Evolutionary conservation across 2,329 filamentous ascomycete genomes (phyloP), one percentile per base, ranked within the genome.

Genomic region (Sphaceloma murrayae): DNA sequence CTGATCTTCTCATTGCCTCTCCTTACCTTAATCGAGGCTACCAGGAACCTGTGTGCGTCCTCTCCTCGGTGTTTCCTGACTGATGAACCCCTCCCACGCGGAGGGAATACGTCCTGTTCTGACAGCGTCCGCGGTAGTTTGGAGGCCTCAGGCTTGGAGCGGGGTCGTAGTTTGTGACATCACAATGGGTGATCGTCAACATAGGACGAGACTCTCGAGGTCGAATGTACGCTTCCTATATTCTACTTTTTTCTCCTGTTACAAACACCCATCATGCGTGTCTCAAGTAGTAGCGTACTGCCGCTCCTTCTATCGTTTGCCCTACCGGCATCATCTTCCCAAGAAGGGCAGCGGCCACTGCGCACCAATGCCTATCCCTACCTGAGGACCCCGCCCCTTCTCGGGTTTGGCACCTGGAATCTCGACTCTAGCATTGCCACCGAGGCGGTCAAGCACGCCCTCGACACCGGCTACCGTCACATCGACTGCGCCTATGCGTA

Each of bases 381-480:
- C 10, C 48, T 61, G 9, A 54, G 56, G 21, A 44, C 48, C 0
- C 59, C 62, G 11, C 60, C 61, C 19, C 48, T 56, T 1, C 49
- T 65, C 2, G 62, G 62, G 13, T 64, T 62, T 40, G 62, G 62
- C 7, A 65, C 62, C 1, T 65, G 62, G 60, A 62, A 63, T 34
- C 50, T 64, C 4, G 56, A 57, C 31, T 52, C 54, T 30, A 47
- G 50, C 13, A 63, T 63, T 48, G 56, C 58, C 29, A 58, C 56
- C 34, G 59, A 58, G 26, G 59, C 60, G 16, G 62, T 64, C 2
- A 61, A 60, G 2, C 52, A 53, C 40, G 62, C 62, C 3, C 59
- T 73, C 21, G 62, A 69, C 33, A 54, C 62, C 32, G 72, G 72
- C n/a, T 75, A 74, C 56, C 64, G 67, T 11, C 71, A 74, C 55